phyloP scores from a whole-genome alignment of 352 stramenopile species.

The Globisporangium polare region DNA sequence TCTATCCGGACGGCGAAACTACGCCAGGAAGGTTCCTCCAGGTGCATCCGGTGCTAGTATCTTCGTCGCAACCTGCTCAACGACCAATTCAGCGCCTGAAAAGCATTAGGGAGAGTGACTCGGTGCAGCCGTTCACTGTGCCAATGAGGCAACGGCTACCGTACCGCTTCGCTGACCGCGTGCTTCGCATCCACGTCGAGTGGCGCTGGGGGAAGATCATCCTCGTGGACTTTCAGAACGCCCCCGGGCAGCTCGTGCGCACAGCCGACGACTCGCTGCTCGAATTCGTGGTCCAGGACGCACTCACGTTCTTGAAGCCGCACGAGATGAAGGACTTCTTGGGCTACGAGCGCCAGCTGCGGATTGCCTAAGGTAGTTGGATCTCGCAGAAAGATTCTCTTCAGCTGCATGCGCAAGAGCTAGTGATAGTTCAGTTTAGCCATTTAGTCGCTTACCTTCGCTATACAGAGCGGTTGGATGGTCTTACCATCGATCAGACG shows the following conservation, averaged over 20 bases:
- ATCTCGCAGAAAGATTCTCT: too few species aligned
- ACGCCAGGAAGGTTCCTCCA: background rate
- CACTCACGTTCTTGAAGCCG: conserved; percentile 12
- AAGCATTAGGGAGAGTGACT: background rate
- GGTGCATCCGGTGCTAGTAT: background rate
- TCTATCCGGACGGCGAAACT: background rate
- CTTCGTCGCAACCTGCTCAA: background rate
- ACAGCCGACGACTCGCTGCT: conserved; percentile 6
- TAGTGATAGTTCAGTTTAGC: too few species aligned
- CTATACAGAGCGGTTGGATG: too few species aligned
- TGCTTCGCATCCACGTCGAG: conserved; percentile 23
- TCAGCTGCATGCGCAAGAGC: too few species aligned
- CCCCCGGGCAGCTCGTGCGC: conserved; percentile 10
- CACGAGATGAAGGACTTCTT: conserved; percentile 10
- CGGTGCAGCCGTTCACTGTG: background rate
- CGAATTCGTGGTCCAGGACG: conserved; percentile 14
- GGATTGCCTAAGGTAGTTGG: conserved; percentile 8
- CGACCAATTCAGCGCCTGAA: background rate
- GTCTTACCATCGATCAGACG: too few species aligned
- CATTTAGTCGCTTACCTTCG: too few species aligned
- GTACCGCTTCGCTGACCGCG: conserved; percentile 9
- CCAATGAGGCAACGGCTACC: background rate
- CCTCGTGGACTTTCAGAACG: conserved; percentile 17
- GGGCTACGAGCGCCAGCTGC: conserved; percentile 9
- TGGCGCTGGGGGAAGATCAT: conserved; percentile 22